A percentile compares a stretch with the other conserved stretches of the same genome.
phyloP scores from a whole-genome alignment of 345 rosid genomes.

The Erucastrum elatum region DNA sequence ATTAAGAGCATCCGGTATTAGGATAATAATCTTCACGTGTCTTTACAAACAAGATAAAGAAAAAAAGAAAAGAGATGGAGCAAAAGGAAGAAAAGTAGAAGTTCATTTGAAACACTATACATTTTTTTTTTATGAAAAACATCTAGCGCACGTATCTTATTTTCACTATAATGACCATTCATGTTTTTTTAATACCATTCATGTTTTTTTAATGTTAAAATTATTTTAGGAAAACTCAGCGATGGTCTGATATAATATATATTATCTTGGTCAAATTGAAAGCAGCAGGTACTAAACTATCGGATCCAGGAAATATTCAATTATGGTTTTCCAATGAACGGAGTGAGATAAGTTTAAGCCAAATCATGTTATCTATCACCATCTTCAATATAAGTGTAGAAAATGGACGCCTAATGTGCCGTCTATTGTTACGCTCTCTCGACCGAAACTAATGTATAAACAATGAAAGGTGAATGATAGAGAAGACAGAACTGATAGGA shows the following conservation, averaged over 20 bases:
- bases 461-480: background rate
- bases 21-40: no score
- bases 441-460: background rate
- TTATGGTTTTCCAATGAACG: background rate
- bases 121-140: no score
- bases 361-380: background rate
- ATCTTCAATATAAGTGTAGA: background rate
- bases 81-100: no score
- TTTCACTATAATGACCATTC: background rate
- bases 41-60: no score
- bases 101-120: no score
- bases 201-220: background rate
- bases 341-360: background rate
- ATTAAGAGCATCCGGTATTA: no score
- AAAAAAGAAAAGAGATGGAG: no score
- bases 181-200: no score
- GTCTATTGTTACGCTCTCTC: background rate
- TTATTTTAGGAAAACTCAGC: background rate
- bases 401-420: background rate
- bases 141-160: background rate
- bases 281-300: background rate
- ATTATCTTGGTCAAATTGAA: background rate
- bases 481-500: constrained; percentile 5
- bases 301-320: background rate
- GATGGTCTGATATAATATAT: background rate